A percentile compares a stretch with the other conserved stretches of the same genome.
Evolutionary conservation across 306 rosid genomes (phyloP).

Genomic region (Acacia melanoxylon): DNA sequence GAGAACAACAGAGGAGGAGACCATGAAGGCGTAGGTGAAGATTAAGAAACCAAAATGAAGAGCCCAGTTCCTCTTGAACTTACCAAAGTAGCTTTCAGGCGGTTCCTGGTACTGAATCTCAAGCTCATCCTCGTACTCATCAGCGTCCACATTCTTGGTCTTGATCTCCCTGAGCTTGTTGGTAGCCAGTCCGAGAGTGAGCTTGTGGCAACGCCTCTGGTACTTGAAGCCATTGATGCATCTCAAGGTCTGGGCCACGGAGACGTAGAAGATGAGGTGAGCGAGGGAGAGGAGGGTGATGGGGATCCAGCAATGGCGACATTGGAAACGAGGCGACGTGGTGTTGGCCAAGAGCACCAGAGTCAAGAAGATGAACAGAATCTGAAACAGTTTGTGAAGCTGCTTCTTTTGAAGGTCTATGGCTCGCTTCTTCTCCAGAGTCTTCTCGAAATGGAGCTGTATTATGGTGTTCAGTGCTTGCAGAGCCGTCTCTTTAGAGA

Average conservation of each 20-base stretch:
- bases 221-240: slow-evolving; percentile 96
- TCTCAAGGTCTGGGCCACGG: slow-evolving; percentile 80
- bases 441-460: slow-evolving; percentile 91
- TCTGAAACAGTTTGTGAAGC: slow-evolving; percentile 72
- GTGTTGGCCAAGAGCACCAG: slow-evolving; percentile 54
- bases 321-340: slow-evolving; percentile 63
- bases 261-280: slow-evolving; percentile 85
- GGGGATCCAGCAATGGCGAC: slow-evolving; percentile 96
- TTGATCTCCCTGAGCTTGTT: slow-evolving; percentile 72
- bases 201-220: slow-evolving; percentile 93
- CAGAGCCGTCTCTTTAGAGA: slow-evolving; percentile 66
- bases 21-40: slow-evolving; percentile 67
- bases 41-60: slow-evolving; percentile 84
- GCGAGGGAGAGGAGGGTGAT: slow-evolving; percentile 77
- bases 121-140: slow-evolving; percentile 52
- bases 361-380: slow-evolving; percentile 74
- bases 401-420: slow-evolving; percentile 89
- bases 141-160: slow-evolving; percentile 36
- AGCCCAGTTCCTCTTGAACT: slow-evolving; percentile 98
- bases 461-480: slow-evolving; percentile 84
- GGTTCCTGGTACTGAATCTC: slow-evolving; percentile 96
- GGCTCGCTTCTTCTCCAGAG: slow-evolving; percentile 72
- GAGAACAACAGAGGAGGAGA: slow-evolving; percentile 84
- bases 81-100: slow-evolving; percentile 77
- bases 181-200: slow-evolving; percentile 83